Evolutionary conservation across 2,329 filamentous ascomycete species (phyloP).

Genomic region (Trichoderma citrinoviride): DNA sequence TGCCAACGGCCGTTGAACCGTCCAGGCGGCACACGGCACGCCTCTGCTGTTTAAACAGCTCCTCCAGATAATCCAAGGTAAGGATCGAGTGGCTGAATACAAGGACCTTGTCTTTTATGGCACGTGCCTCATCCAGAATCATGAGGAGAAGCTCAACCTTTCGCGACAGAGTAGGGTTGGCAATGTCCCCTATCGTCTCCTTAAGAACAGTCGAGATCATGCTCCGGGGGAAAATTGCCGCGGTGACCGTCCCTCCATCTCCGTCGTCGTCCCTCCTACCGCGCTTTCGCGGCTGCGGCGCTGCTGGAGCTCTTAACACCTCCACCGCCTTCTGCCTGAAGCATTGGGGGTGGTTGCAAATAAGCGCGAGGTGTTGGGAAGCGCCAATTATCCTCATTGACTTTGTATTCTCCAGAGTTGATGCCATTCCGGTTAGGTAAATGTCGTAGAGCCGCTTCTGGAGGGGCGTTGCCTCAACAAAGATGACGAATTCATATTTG

Average conservation of each 20-base stretch:
- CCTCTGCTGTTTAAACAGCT: constrained; percentile 49
- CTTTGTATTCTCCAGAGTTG: background rate
- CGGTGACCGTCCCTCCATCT: background rate
- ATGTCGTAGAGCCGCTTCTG: constrained; percentile 62
- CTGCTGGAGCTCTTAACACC: constrained; percentile 1
- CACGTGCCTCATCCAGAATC: constrained; percentile 65
- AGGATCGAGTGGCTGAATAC: constrained; percentile 74
- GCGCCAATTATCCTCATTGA: constrained; percentile 35
- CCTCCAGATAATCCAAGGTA: constrained; percentile 67
- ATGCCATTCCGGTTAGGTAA: constrained; percentile 38
- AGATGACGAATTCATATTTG: constrained; percentile 81
- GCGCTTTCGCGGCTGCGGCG: background rate
- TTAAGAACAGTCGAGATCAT: constrained; percentile 34
- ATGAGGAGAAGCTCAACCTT: constrained; percentile 65
- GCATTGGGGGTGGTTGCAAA: constrained; percentile 53
- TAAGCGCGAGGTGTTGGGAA: constrained; percentile 42
- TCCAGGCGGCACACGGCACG: constrained; percentile 62
- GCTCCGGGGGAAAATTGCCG: constrained; percentile 27
- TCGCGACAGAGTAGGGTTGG: constrained; percentile 56
- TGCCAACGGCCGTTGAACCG: constrained; percentile 55
- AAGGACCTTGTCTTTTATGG: constrained; percentile 68
- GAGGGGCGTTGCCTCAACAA: constrained; percentile 62
- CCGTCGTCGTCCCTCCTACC: background rate
- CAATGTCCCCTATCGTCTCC: constrained; percentile 42
- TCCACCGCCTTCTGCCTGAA: constrained; percentile 39